Evolutionary conservation across 306 rosid species (phyloP), one percentile per base, ranked within the genome.

Genomic region (Phaseolus lunatus): DNA sequence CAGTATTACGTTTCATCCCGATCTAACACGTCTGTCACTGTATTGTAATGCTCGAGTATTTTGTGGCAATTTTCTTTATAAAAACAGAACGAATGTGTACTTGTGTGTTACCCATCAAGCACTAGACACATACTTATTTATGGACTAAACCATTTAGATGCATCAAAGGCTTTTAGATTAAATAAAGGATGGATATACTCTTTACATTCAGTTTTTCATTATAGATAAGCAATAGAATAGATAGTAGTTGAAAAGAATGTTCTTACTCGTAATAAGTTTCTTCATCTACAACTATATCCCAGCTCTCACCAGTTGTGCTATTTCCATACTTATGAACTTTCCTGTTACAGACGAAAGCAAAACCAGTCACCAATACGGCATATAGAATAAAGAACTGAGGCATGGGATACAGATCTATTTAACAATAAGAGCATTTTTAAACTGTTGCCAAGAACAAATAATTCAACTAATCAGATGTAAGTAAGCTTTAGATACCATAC

Each of bases 311-410:
- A 4, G 97, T 95, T 31, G 97, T 90, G 87, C 97, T 95, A 76
- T 95, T 92, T 79, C 98, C 98, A 78, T 92, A 95, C 79, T 95
- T 95, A 83, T 95, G 98, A 85, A 95, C 97, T 82, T 95, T 95
- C 71, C 98, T 95, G 97, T 43, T 79, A 59, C 63, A 78, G 56
- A 73, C 53, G 72, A 83, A 73, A 49, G 19, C 50, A 20, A 65
- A 41, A 22, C 76, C 31, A 83, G 63, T 31, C 35, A 7, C n/a
- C n/a, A n/a, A n/a, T n/a, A n/a, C n/a, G n/a, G n/a, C n/a, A 31
- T 31, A 31, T 31, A 31, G 69, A 52, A 45, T 47, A 24, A 50
- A 84, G 70, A 53, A 9, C 23, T 19, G 53, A 14, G 67, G 56
- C 31, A 49, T 59, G 43, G 59, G 57, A 62, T 23, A 61, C 22